These are phyloP conservation scores for Talaromyces nanjingensis DNA, from an alignment of 495 filamentous ascomycete genomes.

Conservation along the genomic window DNA sequence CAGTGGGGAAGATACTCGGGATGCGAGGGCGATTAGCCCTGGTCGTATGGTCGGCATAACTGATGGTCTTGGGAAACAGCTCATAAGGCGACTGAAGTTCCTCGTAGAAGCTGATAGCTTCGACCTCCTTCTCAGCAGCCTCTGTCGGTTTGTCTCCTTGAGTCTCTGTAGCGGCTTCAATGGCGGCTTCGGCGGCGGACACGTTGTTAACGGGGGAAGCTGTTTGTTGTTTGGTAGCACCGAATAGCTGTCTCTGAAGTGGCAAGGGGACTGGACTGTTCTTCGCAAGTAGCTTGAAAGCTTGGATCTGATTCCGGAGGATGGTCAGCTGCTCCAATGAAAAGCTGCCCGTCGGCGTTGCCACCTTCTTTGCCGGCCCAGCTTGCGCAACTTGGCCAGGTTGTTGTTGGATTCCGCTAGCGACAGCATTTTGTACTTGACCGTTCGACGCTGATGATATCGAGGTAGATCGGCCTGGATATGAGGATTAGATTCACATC, in stretches of 20 bases:
- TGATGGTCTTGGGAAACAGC: conserved; percentile 52
- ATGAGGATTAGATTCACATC: background rate
- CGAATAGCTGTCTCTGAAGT: conserved; percentile 69
- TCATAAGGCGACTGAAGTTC: conserved; percentile 62
- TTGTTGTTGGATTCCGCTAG: conserved; percentile 26
- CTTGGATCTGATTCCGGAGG: conserved; percentile 69
- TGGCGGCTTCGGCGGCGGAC: conserved; percentile 41
- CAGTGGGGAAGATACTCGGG: conserved; percentile 79
- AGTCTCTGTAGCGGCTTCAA: conserved; percentile 41
- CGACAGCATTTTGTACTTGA: conserved; percentile 19
- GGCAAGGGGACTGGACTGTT: conserved; percentile 68
- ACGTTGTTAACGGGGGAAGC: conserved; percentile 52
- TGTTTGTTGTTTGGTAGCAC: conserved; percentile 58
- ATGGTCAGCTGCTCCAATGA: conserved; percentile 62
- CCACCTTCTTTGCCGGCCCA: conserved; percentile 19
- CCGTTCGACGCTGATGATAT: conserved; percentile 37
- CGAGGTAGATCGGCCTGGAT: conserved; percentile 33
- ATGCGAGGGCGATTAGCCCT: conserved; percentile 69
- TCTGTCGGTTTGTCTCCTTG: conserved; percentile 29
- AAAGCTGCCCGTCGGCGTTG: conserved; percentile 48
- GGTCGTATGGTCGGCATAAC: conserved; percentile 67
- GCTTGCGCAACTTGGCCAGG: conserved; percentile 16
- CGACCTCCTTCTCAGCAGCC: conserved; percentile 19
- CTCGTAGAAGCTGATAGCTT: conserved; percentile 44
- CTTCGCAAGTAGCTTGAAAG: conserved; percentile 76